A percentile compares a stretch with the other conserved stretches of the same genome.
These are phyloP conservation scores for Aspergillus aculeatus DNA, from an alignment of 2,329 filamentous ascomycete species.

Conservation along the genomic window DNA sequence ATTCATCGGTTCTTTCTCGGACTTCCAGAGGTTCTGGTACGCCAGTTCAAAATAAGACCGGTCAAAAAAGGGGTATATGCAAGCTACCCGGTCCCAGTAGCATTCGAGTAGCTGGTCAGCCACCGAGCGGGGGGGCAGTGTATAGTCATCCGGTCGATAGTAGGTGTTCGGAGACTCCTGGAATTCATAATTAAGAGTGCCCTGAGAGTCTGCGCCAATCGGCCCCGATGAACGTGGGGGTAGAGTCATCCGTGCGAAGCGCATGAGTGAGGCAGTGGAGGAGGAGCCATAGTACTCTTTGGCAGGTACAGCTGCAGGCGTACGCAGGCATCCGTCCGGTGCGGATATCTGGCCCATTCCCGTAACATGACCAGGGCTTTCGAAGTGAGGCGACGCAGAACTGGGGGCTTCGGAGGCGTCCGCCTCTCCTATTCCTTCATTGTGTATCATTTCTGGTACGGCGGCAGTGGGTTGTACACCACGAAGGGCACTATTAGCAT, in stretches of 20 bases:
- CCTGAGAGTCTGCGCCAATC: slow-evolving; percentile 4
- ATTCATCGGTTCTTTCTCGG: slow-evolving; percentile 18
- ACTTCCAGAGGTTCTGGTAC: slow-evolving; percentile 42
- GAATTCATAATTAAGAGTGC: slow-evolving; percentile 5
- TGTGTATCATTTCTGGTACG: background rate
- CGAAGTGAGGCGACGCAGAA: background rate
- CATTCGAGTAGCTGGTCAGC: slow-evolving; percentile 44
- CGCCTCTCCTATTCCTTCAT: too few species aligned
- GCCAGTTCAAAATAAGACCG: slow-evolving; percentile 42
- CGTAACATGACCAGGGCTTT: slow-evolving; percentile 21
- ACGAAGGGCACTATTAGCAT: too few species aligned
- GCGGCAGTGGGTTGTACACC: background rate
- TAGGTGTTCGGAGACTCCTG: slow-evolving; percentile 15
- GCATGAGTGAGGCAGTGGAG: slow-evolving; percentile 42
- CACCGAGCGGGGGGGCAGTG: slow-evolving; percentile 42
- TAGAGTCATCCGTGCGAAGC: slow-evolving; percentile 36
- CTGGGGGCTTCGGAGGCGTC: background rate
- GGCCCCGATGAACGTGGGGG: background rate
- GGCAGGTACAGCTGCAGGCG: slow-evolving; percentile 9
- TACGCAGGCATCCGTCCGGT: slow-evolving; percentile 23
- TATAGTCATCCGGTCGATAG: slow-evolving; percentile 32
- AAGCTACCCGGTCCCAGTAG: slow-evolving; percentile 43
- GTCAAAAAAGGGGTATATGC: slow-evolving; percentile 48
- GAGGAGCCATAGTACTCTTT: slow-evolving; percentile 43
- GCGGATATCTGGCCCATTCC: slow-evolving; percentile 44